Percentiles rank a stretch among this genome's conserved stretches.
phyloP scores from a whole-genome alignment of 2,329 filamentous ascomycete genomes.

The Ceratocystis destructans region DNA sequence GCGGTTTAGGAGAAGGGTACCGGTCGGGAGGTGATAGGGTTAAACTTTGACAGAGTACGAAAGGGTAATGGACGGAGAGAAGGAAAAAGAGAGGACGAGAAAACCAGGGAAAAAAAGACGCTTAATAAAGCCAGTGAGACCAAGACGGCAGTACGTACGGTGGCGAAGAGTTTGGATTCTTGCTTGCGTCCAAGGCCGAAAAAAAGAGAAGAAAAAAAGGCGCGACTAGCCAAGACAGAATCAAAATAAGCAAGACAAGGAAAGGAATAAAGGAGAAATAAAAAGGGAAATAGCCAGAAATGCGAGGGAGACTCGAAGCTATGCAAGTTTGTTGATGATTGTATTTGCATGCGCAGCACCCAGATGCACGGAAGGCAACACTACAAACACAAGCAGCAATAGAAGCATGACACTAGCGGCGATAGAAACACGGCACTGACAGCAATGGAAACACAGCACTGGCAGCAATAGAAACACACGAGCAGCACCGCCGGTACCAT shows the following conservation, averaged over 20 bases:
- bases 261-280: background rate
- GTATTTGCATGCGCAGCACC: too few relatives aligned
- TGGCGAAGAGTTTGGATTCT: background rate
- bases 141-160: background rate
- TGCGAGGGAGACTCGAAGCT: too few relatives aligned
- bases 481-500: too few relatives aligned
- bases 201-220: background rate
- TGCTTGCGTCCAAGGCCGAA: background rate
- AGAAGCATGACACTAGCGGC: too few relatives aligned
- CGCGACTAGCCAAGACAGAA: background rate
- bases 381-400: too few relatives aligned
- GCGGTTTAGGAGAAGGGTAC: background rate
- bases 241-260: background rate
- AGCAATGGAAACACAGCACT: too few relatives aligned
- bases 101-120: background rate
- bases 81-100: background rate
- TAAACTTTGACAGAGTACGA: background rate
- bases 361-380: too few relatives aligned
- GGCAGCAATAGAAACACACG: too few relatives aligned
- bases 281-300: background rate
- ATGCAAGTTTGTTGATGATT: too few relatives aligned
- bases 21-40: background rate
- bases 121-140: background rate
- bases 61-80: background rate
- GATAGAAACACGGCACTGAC: too few relatives aligned